A percentile compares a stretch with the other conserved stretches of the same genome.
Evolutionary conservation across 2,329 filamentous ascomycete genomes (phyloP).

Genomic region (Didymella arachidicola): DNA sequence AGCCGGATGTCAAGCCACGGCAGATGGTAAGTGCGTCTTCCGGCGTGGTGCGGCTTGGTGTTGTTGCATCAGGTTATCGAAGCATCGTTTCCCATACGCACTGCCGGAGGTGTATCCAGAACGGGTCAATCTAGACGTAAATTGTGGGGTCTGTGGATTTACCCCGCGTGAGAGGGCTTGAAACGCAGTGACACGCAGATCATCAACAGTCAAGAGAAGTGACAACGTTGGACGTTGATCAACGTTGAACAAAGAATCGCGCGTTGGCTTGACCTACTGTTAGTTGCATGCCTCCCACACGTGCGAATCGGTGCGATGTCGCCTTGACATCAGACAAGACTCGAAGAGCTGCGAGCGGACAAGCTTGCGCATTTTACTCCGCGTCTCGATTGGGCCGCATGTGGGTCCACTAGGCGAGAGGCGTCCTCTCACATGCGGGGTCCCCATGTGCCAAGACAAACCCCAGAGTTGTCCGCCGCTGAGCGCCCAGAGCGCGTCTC

Average conservation of each 20-base stretch:
- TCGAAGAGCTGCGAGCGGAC: conserved; percentile 6
- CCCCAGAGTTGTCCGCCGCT: conserved; percentile 28
- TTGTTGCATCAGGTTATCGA: conserved; percentile 19
- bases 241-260: conserved; percentile 22
- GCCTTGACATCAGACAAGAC: conserved; percentile 21
- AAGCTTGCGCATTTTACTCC: conserved; percentile 11
- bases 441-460: conserved; percentile 40
- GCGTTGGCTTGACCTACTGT: conserved; percentile 12
- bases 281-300: conserved; percentile 14
- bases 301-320: conserved; percentile 19
- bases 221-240: conserved; percentile 5
- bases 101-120: conserved; percentile 22
- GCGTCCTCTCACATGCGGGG: conserved; percentile 33
- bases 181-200: conserved; percentile 21
- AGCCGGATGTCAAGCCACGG: conserved; percentile 19
- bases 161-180: conserved; percentile 24
- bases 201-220: conserved; percentile 4
- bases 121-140: conserved; percentile 16
- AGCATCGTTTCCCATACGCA: conserved; percentile 6
- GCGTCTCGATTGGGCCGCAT: conserved; percentile 25
- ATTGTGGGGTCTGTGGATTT: conserved; percentile 23
- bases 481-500: conserved; percentile 22
- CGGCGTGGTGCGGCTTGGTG: conserved; percentile 22
- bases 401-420: conserved; percentile 24
- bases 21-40: conserved; percentile 18